Evolutionary conservation across 176 grass and related monocot species (phyloP), one percentile per base, ranked within the genome.

Genomic region (Phoenix roebelenii): DNA sequence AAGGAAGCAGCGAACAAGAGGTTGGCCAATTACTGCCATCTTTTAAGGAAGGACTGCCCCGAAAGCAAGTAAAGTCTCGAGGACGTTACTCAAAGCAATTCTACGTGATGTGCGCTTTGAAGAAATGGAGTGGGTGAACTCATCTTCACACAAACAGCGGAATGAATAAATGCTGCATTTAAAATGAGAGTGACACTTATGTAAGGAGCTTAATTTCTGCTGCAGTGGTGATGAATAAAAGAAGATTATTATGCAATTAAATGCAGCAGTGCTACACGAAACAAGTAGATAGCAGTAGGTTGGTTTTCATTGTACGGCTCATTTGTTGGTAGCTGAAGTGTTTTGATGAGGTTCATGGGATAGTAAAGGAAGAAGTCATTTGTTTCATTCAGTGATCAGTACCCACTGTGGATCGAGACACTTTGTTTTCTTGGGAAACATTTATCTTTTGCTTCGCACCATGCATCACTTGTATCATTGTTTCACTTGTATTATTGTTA

Each of bases 161-260:
- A 22, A 51, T 60, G 64, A 25, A 22, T 67, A 28, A 67, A 67
- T 67, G 64, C 64, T 39, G 64, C 64, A 55, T 67, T 67, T 54
- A 67, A 54, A 28, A n/a, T 26, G 51, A 7, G 64, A 10, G 22
- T 50, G 23, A 25, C 64, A 59, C 23, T 54, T 55, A 64, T 22
- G 22, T 25, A 18, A 64, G 16, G 23, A 50, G 39, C 61, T 51
- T 51, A 22, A 50, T 22, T 50, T 64, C 19, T 49, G 12, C 61
- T 67, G 18, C 54, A 60, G 58, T 18, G 25, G 58, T 60, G 23
- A 60, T 60, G 58, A 60, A 60, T 60, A 32, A n/a, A 29, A 32
- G 58, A 44, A 44, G 35, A 12, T 44, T 44, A 14, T 44, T 44
- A 12, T 44, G 35, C 9, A 35, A 60, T 18, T 60, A 29, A 60